These are phyloP conservation scores for Mycena crocata DNA, from an alignment of 768 basidiomycete species.

Conservation along the genomic window DNA sequence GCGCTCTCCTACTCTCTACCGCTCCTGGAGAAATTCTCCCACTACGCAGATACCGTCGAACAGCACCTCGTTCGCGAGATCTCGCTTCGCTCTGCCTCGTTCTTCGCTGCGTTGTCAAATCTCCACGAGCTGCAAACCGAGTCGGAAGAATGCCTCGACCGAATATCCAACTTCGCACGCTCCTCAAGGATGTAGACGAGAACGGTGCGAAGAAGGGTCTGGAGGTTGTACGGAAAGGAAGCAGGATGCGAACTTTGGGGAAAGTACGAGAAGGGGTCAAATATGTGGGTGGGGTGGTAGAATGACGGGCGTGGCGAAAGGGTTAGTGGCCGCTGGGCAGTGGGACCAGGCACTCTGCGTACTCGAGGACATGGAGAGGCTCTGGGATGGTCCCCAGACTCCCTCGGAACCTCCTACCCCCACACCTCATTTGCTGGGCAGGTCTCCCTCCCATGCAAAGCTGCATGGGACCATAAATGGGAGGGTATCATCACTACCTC, in stretches of 20 bases:
- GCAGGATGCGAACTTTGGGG: slow-evolving; percentile 69
- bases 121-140: slow-evolving; percentile 93
- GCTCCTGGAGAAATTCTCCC: slow-evolving; percentile 89
- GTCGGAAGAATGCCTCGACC: slow-evolving; percentile 82
- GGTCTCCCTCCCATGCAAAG: slow-evolving; percentile 22
- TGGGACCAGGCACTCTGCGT: slow-evolving; percentile 88
- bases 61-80: slow-evolving; percentile 96
- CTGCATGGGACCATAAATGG: slow-evolving; percentile 24
- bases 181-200: slow-evolving; percentile 82
- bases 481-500: slow-evolving; percentile 44
- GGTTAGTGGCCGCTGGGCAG: slow-evolving; percentile 85
- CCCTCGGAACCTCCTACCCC: slow-evolving; percentile 11
- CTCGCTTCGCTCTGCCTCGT: slow-evolving; percentile 88
- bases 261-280: slow-evolving; percentile 71
- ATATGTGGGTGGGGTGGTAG: slow-evolving; percentile 76
- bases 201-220: slow-evolving; percentile 85
- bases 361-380: slow-evolving; percentile 71
- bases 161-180: slow-evolving; percentile 78
- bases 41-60: slow-evolving; percentile 93
- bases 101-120: slow-evolving; percentile 96
- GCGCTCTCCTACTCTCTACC: slow-evolving; percentile 76
- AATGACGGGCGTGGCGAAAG: slow-evolving; percentile 80
- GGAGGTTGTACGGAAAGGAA: slow-evolving; percentile 74
- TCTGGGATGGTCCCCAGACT: slow-evolving; percentile 60
- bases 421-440: slow-evolving; percentile 21